Base-by-base conservation (phyloP, 768 basidiomycete species). In the Termitomyces sp. region DNA sequence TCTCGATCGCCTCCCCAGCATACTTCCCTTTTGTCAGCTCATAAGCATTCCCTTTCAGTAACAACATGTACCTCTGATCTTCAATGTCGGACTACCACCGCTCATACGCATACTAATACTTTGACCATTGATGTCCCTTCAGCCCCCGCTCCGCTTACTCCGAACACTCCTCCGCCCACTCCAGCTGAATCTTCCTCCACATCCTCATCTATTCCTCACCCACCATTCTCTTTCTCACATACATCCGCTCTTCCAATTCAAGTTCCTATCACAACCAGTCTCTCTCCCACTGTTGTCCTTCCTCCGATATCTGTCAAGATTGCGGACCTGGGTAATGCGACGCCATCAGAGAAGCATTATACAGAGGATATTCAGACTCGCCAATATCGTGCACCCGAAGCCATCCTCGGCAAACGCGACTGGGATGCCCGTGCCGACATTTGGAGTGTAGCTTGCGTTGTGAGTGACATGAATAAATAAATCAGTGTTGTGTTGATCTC, bases 311-410 rank as follows among this genome's bases (percentile, higher is more conserved):
- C 84, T 20, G 84, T 97, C 70, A 96, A 97, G 81, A 95, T 97
- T 63, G 94, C 94, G 35, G 94, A 97, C 76, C 78, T 97, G 48
- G 94, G 94, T 28, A 97, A 97, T 71, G 95, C 94, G 28, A 95
- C 94, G 39, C 94, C 93, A 16, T 88, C 91, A n/a, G 88, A 78
- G 66, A 87, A 88, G 68, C 94, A 96, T 71, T 97, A 86, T 71
- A 96, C 94, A 9, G 94, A 96, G 69, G 94, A 95, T 70, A 96
- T 96, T 65, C 95, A 96, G 76, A 97, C 94, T n/a, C 85, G 94
- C 46, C 94, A 96, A 71, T 97, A 97, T 72, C 89, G 94, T 63
- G 85, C 91, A 32, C 94, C 94, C n/a, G 94, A 97, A 73, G 94
- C 93, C 57, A 94, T 97, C 66, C 77, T 96, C 18, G 94, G 95